Evolutionary conservation across 1,139 yeast species (phyloP), one percentile per base, ranked within the genome.

Genomic region (Keqinozyma sinolaborantium): DNA sequence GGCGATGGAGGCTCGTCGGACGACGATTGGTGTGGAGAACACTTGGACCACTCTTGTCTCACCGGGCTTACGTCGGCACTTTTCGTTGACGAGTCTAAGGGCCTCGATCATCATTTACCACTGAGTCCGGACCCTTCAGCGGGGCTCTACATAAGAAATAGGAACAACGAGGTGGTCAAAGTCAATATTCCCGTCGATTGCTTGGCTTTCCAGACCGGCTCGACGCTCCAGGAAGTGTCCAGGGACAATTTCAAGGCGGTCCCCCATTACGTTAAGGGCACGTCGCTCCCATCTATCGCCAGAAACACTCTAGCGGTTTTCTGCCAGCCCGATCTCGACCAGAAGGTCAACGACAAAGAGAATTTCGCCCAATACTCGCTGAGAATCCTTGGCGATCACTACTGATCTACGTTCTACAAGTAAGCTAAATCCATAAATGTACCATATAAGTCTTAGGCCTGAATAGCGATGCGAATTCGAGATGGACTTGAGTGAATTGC

Each of bases 21-120:
- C 25, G 57, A 54, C 24, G 64, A 65, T 32, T 79, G 85, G 84
- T 79, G 85, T 52, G 83, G 83, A 1, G 81, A 77, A 42, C 85
- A 79, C 47, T 44, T 70, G 28, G 84, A 79, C 50, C 84, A 78
- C 45, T 73, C 81, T 3, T 76, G 83, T 46, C 51, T 79, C 21
- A 79, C 84, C 0, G 84, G 79, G 0, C 57, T 78, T 24, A 76
- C 83, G 0, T 70, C 79, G 9, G 82, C 82, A 10, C 50, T 75
- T 43, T 75, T 64, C 38, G 42, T 73, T n/a, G 70, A 70, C 35
- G 75, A 71, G 36, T 41, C 56, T 1, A 41, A 49, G 24, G 53
- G 53, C 4, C 38, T 41, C 14, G 40, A 37, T 11, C 41, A 37
- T 42, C 43, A 47, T 14, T 47, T 68, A 3, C 57, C 47, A 3